Conservation (phyloP, 139 green algal genomes). For the Chlorella sorokiniana region DNA sequence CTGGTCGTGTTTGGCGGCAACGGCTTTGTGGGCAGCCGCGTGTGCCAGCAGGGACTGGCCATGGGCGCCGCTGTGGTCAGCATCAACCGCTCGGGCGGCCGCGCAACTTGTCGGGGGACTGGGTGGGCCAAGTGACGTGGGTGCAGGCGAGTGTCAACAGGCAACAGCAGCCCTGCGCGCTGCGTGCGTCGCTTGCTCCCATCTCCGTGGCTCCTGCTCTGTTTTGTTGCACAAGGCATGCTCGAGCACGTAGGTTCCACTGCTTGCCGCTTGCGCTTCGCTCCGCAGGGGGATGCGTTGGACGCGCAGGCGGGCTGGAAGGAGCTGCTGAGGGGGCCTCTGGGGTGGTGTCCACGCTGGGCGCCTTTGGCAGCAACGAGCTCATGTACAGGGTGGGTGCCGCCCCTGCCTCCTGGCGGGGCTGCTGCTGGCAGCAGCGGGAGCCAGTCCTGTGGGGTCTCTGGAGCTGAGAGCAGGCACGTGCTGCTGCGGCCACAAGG, state of each 20-base stretch:
- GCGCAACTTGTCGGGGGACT: background rate
- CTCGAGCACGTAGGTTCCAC: no score
- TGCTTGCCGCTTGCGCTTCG: background rate
- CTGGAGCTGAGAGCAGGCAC: no score
- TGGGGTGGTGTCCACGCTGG: constrained; percentile 80
- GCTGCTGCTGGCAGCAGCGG: no score
- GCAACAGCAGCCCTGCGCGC: no score
- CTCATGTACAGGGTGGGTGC: constrained; percentile 71
- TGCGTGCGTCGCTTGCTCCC: no score
- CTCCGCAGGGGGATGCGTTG: constrained; percentile 52
- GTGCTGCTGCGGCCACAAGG: background rate
- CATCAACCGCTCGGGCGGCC: constrained; percentile 71
- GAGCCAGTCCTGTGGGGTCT: no score
- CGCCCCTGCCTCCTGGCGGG: background rate
- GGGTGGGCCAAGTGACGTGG: constrained; percentile 29
- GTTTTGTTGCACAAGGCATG: background rate
- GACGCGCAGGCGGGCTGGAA: constrained; percentile 42
- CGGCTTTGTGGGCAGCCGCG: constrained; percentile 85
- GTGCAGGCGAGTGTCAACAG: constrained; percentile 24
- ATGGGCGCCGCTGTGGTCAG: constrained; percentile 72
- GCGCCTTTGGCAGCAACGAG: constrained; percentile 82
- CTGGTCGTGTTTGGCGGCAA: constrained; percentile 87
- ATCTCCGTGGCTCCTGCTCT: no score
- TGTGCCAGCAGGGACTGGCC: constrained; percentile 75
- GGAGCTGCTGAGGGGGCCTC: constrained; percentile 52